These are phyloP conservation scores for Mentha longifolia DNA, from an alignment of 257 asterid species.

Conservation along the genomic window DNA sequence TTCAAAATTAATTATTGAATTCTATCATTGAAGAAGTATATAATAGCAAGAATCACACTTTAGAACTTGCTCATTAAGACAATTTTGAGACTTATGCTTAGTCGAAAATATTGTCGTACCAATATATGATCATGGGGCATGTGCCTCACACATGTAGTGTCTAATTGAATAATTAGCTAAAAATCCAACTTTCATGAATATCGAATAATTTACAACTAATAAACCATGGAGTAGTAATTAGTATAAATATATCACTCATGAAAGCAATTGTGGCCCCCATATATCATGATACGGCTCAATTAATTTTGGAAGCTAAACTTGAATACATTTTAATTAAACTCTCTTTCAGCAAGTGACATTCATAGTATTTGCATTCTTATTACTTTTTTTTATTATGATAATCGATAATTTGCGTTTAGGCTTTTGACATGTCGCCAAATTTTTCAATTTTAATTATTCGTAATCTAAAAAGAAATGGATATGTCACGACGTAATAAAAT, in stretches of 20 bases:
- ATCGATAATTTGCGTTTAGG: too few species aligned
- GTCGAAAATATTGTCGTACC: background rate
- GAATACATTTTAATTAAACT: background rate
- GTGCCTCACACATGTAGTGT: conserved; percentile 33
- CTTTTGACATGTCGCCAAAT: too few species aligned
- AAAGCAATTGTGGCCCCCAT: background rate
- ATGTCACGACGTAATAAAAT: too few species aligned
- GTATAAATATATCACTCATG: background rate
- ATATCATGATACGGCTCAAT: background rate
- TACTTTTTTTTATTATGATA: too few species aligned
- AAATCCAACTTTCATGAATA: background rate
- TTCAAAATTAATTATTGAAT: too few species aligned
- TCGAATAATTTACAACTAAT: background rate
- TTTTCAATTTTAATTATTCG: too few species aligned
- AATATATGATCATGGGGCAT: conserved; percentile 15
- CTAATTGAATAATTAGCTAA: background rate
- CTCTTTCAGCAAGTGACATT: background rate
- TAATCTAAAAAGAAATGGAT: too few species aligned
- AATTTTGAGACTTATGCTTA: background rate
- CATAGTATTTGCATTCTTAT: too few species aligned
- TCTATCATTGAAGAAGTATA: too few species aligned
- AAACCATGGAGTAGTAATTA: background rate
- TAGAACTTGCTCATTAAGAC: background rate
- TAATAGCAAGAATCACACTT: background rate
- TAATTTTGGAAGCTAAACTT: background rate